A percentile compares a stretch with the other conserved stretches of the same genome.
Conservation (phyloP, 768 basidiomycete genomes). For the Boletus rufocinnamomeus region DNA sequence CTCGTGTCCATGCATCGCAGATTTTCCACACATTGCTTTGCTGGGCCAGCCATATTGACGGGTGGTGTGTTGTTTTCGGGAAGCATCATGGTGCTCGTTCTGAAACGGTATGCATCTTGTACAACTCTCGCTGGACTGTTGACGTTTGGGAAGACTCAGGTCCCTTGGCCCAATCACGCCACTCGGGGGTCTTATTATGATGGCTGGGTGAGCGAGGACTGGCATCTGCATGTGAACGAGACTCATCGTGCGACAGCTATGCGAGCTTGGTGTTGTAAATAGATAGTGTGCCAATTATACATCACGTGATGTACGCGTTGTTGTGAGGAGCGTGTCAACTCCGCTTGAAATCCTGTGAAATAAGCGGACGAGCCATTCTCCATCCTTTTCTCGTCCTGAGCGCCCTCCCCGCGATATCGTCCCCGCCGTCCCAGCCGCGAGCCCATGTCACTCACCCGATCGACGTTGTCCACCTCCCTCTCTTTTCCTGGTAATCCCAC, state of each 20-base stretch:
- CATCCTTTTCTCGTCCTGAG: slow-evolving; percentile 20
- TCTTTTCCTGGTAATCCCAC: slow-evolving; percentile 28
- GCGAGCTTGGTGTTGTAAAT: slow-evolving; percentile 48
- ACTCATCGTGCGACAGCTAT: slow-evolving; percentile 43
- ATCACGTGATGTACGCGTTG: slow-evolving; percentile 46
- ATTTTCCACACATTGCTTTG: slow-evolving; percentile 60
- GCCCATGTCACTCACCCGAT: slow-evolving; percentile 23
- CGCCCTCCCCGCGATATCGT: neutral
- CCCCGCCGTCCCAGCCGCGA: neutral
- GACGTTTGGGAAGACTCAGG: slow-evolving; percentile 39
- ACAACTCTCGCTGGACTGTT: neutral
- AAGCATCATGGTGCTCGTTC: slow-evolving; percentile 56
- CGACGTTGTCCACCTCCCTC: slow-evolving; percentile 9
- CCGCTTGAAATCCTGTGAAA: slow-evolving; percentile 44
- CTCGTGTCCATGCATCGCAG: slow-evolving; percentile 62
- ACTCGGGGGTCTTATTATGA: slow-evolving; percentile 62
- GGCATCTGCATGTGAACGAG: neutral
- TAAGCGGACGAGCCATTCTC: slow-evolving; percentile 20
- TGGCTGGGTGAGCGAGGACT: slow-evolving; percentile 56
- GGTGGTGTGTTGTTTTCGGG: slow-evolving; percentile 65
- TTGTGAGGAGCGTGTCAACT: slow-evolving; percentile 39
- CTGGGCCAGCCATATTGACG: slow-evolving; percentile 63
- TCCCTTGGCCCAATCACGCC: slow-evolving; percentile 69
- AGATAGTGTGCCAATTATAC: slow-evolving; percentile 14
- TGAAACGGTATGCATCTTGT: slow-evolving; percentile 42